Base-by-base conservation (phyloP, 345 rosid genomes). In the Citrus glauca region DNA sequence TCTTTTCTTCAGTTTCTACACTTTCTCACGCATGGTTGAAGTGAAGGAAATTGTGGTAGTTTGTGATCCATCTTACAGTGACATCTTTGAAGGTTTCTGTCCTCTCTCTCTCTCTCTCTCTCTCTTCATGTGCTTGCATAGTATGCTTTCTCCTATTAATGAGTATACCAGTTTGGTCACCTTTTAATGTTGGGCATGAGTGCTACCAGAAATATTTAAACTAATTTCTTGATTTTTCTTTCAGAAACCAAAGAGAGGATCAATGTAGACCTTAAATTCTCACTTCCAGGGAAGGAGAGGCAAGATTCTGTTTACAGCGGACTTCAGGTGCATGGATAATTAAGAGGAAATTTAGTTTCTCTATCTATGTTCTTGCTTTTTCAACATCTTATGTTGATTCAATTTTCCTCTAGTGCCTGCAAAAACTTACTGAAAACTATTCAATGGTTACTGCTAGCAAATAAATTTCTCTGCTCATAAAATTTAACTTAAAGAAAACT, bases 221-320 rank as follows among this genome's bases (percentile, higher is more conserved):
- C 66, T 66, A 42, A 61, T 79, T 64, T 67, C 10, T 77, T 45
- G 30, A 4, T 70, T 76, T 65, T 56, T 64, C 62, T 84, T 67
- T 74, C 83, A 95, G 98, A 92, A 25, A 79, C 89, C 63, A 72
- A 81, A 77, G 92, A 87, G 38, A 76, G 84, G 20, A 80, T 92
- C 74, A 79, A 73, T 33, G 87, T 89, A 33, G 89, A 88, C 81
- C 91, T 95, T 66, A 92, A 89, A 84, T 93, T 93, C 63, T 84
- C 96, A 45, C 81, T 93, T 71, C 99, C 99, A 11, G 99, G 97
- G 70, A 93, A 93, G 86, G 99, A 95, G 86, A 90, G 99, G 79
- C 99, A 95, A 81, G 98, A 95, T 81, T 95, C 99, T 66, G 98
- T 95, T 38, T 90, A 84, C 83, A 91, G 82, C 73, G 97, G 98